These are phyloP conservation scores for Dinochytrium kinnereticum DNA, from an alignment of 371 early-diverging fungal genomes.

Conservation along the genomic window DNA sequence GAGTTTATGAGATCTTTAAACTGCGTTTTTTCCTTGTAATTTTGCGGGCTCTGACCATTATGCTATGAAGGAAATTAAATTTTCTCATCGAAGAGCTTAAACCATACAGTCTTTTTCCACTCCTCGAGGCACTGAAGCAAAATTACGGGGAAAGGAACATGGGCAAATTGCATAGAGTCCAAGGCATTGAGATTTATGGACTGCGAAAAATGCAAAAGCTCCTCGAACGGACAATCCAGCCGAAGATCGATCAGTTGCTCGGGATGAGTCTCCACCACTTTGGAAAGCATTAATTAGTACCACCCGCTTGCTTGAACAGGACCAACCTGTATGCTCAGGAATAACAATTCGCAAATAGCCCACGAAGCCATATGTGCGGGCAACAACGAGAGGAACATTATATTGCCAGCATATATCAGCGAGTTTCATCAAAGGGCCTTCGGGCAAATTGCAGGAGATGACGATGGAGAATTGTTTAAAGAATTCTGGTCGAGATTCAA, in stretches of 20 bases:
- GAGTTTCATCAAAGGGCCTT: constrained; percentile 60
- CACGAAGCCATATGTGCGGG: constrained; percentile 72
- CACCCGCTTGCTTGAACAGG: background rate
- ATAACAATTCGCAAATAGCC: constrained; percentile 67
- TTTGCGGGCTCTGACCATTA: constrained; percentile 58
- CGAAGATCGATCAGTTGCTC: constrained; percentile 79
- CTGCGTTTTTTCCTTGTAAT: constrained; percentile 66
- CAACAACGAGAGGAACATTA: constrained; percentile 71
- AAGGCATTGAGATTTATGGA: constrained; percentile 68
- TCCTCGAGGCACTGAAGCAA: constrained; percentile 72
- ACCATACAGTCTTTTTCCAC: constrained; percentile 62
- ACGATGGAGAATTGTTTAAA: constrained; percentile 75
- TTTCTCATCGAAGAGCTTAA: constrained; percentile 6
- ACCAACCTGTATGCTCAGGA: constrained; percentile 74
- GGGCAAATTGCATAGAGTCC: constrained; percentile 65
- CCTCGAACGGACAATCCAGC: constrained; percentile 79
- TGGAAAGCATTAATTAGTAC: background rate
- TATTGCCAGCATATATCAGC: constrained; percentile 63
- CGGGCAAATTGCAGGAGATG: constrained; percentile 70
- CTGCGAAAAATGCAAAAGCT: constrained; percentile 63
- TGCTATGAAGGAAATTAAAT: constrained; percentile 32
- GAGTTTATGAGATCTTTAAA: constrained; percentile 65
- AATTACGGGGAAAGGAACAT: constrained; percentile 85
- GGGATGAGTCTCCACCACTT: constrained; percentile 89
- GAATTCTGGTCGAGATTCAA: constrained; percentile 63